phyloP scores from a whole-genome alignment of 2,329 filamentous ascomycete species.

The Calonectria montana region DNA sequence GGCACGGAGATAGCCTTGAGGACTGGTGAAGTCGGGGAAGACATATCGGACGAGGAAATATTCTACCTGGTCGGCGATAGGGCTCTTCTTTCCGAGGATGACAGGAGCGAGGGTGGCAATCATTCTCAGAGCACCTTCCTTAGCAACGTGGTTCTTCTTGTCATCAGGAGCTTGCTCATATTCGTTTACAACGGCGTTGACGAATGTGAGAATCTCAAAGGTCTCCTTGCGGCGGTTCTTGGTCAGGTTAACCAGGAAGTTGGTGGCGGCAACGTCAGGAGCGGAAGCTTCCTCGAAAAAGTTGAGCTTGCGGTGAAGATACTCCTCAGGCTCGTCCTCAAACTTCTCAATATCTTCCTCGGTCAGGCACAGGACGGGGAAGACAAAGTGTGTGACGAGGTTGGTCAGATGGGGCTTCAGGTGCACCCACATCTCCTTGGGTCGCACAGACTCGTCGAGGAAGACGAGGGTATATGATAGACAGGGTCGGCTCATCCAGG shows the following conservation, averaged over 20 bases:
- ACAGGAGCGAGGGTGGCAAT: constrained; percentile 95
- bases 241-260: constrained; percentile 94
- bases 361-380: constrained; percentile 92
- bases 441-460: constrained; percentile 96
- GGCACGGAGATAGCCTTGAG: constrained; percentile 91
- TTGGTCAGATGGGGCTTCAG: constrained; percentile 94
- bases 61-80: constrained; percentile 96
- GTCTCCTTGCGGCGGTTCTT: constrained; percentile 96
- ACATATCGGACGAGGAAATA: constrained; percentile 99
- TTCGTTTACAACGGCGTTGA: constrained; percentile 93
- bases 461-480: constrained; percentile 94
- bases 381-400: constrained; percentile 93
- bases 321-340: constrained; percentile 93
- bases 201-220: constrained; percentile 92
- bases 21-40: constrained; percentile 96
- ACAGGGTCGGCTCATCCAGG: constrained; percentile 95
- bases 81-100: constrained; percentile 97
- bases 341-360: constrained; percentile 95
- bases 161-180: constrained; percentile 88
- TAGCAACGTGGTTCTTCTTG: constrained; percentile 93
- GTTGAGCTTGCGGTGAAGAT: constrained; percentile 96
- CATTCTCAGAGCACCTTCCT: constrained; percentile 96
- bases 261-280: constrained; percentile 94
- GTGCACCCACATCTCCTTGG: constrained; percentile 96
- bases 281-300: constrained; percentile 97